Base-by-base conservation (phyloP, 2,329 filamentous ascomycete genomes). In the Ceratocystis smalleyi region DNA sequence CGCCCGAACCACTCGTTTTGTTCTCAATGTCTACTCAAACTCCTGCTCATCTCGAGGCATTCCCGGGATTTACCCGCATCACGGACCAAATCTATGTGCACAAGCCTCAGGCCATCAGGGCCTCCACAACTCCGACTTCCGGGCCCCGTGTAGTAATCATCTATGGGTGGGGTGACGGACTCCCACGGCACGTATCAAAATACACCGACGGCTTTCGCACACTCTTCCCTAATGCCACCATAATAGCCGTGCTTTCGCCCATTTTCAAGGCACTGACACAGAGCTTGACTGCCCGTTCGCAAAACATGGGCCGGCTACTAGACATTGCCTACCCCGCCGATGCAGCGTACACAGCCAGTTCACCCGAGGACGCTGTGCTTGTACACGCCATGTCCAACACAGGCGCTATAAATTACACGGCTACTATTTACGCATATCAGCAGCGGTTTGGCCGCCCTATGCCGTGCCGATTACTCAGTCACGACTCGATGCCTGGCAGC, bases 361-460 rank as follows among this genome's bases (percentile, higher is more conserved):
- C 71, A 22, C 51, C 57, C 51, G 70, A 71, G 59, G 72, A 75
- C 1, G 67, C 68, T 4, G 72, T 83, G 12, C 71, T 83, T 19
- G 70, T 80, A 1, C 81, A 83, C 64, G 73, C 74, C 68, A 81
- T 84, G 76, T 83, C 81, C 67, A 84, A 83, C 70, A 82, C 81
- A 0, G 82, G 82, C 15, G 79, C 76, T 17, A 80, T 81, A 65
- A 80, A 78, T 73, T 75, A 76, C 60, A 79, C 77, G 0, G 75
- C 79, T 0, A 76, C 78, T 0, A 69, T 81, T 12, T 74, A 80
- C 67, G 78, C 76, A 0, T 81, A 78, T 70, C 71, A 71, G 3
- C 69, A 76, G 19, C 71, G 69, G 3, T 71, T 75, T 69, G 72
- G 71, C 19, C 67, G 71, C 35, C 67, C 73, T 22, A 71, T 82